Base-by-base conservation (phyloP, 331 rosid species). In the Telfairia occidentalis region DNA sequence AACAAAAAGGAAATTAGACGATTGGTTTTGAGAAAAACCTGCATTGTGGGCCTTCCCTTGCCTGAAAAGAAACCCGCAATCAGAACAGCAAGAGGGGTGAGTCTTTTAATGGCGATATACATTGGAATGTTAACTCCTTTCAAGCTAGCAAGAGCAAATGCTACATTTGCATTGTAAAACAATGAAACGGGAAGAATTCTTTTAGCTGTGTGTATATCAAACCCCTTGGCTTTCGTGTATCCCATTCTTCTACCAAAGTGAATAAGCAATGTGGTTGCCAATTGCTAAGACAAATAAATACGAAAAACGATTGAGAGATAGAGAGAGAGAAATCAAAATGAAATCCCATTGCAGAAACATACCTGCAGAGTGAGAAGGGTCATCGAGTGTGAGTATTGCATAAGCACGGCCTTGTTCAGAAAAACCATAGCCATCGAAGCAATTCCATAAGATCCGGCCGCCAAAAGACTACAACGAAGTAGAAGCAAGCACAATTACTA, bases 401-500 rank as follows among this genome's bases (percentile, higher is more conserved):
- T 88, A 63, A 95, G 88, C 77, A 95, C 84, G 43, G 99, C 97
- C 87, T 95, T 95, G 66, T 95, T 92, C 87, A 95, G 89, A 71
- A 95, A 95, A 80, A 95, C 97, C 99, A 95, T 92, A 8, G 93
- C 90, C 99, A 95, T 95, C 13, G 99, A 95, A 42, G 97, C 84
- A 77, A 86, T 53, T 80, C 99, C 99, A 86, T 95, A 92, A 0
- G 97, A 90, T 64, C 88, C 79, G 5, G 99, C 97, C 7, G 99
- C 92, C 28, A 81, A 79, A 80, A 95, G 88, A 83, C 97, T 92
- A 83, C 50, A 77, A 9, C 48, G 59, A 80, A 45, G 8, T 16
- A 65, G 15, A 80, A 43, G 6, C 77, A 4, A 32, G 43, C 58
- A 10, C 19, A 64, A 32, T 40, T 28, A 37, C 61, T 3, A 6